These are phyloP conservation scores for Lecanicillium sp. DNA, from an alignment of 2,329 filamentous ascomycete genomes.

Conservation along the genomic window DNA sequence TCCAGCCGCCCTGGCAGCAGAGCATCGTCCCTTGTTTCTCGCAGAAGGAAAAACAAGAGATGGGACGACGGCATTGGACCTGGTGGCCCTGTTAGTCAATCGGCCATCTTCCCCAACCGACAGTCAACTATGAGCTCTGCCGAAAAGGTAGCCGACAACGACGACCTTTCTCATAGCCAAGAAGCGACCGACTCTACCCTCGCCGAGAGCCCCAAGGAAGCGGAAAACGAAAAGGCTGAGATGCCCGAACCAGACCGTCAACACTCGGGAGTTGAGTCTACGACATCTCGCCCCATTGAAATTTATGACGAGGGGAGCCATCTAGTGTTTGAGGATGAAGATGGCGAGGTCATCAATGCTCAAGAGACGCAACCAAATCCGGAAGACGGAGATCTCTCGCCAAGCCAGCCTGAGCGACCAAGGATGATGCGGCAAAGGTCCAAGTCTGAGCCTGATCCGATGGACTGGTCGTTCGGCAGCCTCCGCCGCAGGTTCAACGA, in stretches of 20 bases:
- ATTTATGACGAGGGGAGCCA: slow-evolving; percentile 75
- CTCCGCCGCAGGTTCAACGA: slow-evolving; percentile 42
- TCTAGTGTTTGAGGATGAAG: slow-evolving; percentile 73
- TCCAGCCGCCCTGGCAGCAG: slow-evolving; percentile 46
- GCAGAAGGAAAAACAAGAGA: slow-evolving; percentile 56
- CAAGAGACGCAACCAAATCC: slow-evolving; percentile 3
- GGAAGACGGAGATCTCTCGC: slow-evolving; percentile 8
- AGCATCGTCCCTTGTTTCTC: slow-evolving; percentile 50
- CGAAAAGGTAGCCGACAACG: slow-evolving; percentile 17
- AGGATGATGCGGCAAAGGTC: slow-evolving; percentile 12
- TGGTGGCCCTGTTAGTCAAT: slow-evolving; percentile 82
- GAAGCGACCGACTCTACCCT: slow-evolving; percentile 24
- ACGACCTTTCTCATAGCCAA: slow-evolving; percentile 20
- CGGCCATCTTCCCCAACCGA: slow-evolving; percentile 70
- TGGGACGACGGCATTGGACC: slow-evolving; percentile 66
- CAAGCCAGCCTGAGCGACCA: background rate
- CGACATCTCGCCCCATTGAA: slow-evolving; percentile 37
- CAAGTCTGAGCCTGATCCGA: slow-evolving; percentile 14
- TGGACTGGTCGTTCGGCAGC: slow-evolving; percentile 24
- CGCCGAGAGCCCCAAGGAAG: slow-evolving; percentile 24
- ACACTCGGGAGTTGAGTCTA: slow-evolving; percentile 9
- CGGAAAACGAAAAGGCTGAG: slow-evolving; percentile 14
- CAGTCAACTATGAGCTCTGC: slow-evolving; percentile 19
- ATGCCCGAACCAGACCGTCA: slow-evolving; percentile 16
- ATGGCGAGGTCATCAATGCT: slow-evolving; percentile 76